Evolutionary conservation across 176 grass and related monocot species (phyloP).

Genomic region (Zoysia pacifica): DNA sequence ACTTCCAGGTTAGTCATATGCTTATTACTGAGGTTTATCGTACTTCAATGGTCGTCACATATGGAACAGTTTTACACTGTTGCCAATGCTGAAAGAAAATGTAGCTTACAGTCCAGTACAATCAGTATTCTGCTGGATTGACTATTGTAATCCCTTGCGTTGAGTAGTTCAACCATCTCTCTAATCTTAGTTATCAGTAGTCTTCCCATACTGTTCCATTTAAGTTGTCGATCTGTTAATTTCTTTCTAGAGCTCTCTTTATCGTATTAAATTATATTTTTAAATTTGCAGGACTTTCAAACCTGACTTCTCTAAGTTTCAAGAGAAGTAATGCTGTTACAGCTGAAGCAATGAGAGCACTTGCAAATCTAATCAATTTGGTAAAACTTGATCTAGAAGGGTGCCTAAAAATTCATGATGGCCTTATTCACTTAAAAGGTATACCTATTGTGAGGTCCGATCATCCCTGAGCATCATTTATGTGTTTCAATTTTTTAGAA

Average conservation of each 20-base stretch:
- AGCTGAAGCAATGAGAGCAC: slow-evolving; percentile 68
- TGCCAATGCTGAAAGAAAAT: not conserved
- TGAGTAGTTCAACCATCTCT: not conserved
- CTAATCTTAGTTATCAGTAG: slow-evolving; percentile 1
- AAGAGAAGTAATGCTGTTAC: slow-evolving; percentile 79
- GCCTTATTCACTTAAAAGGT: slow-evolving; percentile 91
- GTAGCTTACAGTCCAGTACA: not conserved
- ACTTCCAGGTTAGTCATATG: slow-evolving; percentile 60
- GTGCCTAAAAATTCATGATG: slow-evolving; percentile 76
- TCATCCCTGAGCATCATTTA: slow-evolving; percentile 1
- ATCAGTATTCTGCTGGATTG: not conserved
- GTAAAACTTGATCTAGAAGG: slow-evolving; percentile 85
- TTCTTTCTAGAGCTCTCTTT: slow-evolving; percentile 1
- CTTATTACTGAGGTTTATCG: not conserved
- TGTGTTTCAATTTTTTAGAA: not conserved
- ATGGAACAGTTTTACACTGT: slow-evolving; percentile 18
- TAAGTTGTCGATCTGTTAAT: too few relatives aligned
- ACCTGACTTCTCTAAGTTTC: slow-evolving; percentile 79
- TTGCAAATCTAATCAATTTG: slow-evolving; percentile 80
- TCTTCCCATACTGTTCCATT: not conserved
- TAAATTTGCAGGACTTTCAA: slow-evolving; percentile 68
- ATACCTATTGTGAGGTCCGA: not conserved
- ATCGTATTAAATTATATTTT: slow-evolving; percentile 14
- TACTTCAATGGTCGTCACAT: not conserved
- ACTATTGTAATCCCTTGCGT: slow-evolving; percentile 1